phyloP scores from a whole-genome alignment of 768 basidiomycete species.

The Mycena alexandri region DNA sequence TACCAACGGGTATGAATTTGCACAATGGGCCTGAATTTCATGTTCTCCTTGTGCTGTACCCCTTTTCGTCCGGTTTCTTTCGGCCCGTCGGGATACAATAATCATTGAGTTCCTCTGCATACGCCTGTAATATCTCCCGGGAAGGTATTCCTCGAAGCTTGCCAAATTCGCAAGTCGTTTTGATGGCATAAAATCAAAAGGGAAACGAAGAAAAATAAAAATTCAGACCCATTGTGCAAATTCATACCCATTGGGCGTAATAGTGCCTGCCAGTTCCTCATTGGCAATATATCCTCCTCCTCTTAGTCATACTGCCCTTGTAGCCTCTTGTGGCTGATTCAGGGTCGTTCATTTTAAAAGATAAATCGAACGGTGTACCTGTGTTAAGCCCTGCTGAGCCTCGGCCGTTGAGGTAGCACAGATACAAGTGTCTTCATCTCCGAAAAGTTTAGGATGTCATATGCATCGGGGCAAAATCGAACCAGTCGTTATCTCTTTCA shows the following conservation, averaged over 20 bases:
- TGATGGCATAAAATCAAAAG: no score
- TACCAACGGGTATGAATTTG: slow-evolving; percentile 17
- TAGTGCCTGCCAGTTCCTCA: slow-evolving; percentile 12
- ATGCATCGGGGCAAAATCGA: no score
- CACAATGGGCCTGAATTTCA: slow-evolving; percentile 17
- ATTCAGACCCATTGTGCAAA: slow-evolving; percentile 19
- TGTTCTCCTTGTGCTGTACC: no score
- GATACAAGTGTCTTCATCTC: no score
- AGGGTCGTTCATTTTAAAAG: slow-evolving; percentile 18
- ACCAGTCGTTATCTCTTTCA: no score
- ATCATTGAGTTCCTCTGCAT: no score
- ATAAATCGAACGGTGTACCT: slow-evolving; percentile 22
- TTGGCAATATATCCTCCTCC: slow-evolving; percentile 6
- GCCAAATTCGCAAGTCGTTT: no score
- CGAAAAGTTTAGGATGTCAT: no score
- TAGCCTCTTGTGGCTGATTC: slow-evolving; percentile 15
- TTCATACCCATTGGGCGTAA: slow-evolving; percentile 15
- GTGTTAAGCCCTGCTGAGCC: slow-evolving; percentile 13
- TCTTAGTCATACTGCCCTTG: slow-evolving; percentile 7
- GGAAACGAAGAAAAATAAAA: neutral
- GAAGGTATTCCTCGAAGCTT: no score
- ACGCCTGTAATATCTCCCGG: no score
- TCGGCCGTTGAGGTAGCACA: slow-evolving; percentile 10
- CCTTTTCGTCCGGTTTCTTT: no score
- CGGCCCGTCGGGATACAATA: no score